Base-by-base conservation (phyloP, 1,284 basidiomycete genomes). In the Xerocomus amazonicus region DNA sequence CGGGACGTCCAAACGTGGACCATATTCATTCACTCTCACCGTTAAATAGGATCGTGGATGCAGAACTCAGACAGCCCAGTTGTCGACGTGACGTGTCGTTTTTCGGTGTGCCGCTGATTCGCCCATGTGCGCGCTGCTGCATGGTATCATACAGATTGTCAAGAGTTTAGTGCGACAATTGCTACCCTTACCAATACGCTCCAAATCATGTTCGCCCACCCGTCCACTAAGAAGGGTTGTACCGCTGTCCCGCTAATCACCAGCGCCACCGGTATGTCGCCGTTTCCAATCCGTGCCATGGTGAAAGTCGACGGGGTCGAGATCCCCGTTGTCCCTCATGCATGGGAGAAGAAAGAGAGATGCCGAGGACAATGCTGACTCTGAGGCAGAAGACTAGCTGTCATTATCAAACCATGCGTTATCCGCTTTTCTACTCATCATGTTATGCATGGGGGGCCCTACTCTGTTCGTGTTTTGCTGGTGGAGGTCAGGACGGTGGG, bases 201-300 rank as follows among this genome's bases (percentile, higher is more conserved):
- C 14, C 70, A 80, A 35, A 80, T 78, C 26, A 87, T 90, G 74
- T 73, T 88, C 26, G 78, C 72, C 1, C 80, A 90, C 58, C 87
- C 87, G 0, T 83, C 87, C 1, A 89, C 87, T 1, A 87, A 87
- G 58, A 71, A 73, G 13, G 87, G 87, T 8, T 78, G 87, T 7
- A 72, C 77, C 0, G 81, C 78, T 0, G 87, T 90, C 10, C 87
- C 87, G 8, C 76, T 80, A 2, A 90, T 90, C 47, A 87, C 84
- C 16, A 80, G 84, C 52, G 78, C 81, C 1, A 67, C 75, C 1
- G 81, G 80, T 6, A 84, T 90, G 34, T 89, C 87, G 0, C 87
- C 87, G 0, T 90, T n/a, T n/a, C n/a, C n/a, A n/a, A n/a, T n/a
- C n/a, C n/a, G n/a, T n/a, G n/a, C n/a, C n/a, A n/a, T n/a, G 3